Base-by-base conservation (phyloP, 768 basidiomycete genomes). In the Tricholomella constricta region DNA sequence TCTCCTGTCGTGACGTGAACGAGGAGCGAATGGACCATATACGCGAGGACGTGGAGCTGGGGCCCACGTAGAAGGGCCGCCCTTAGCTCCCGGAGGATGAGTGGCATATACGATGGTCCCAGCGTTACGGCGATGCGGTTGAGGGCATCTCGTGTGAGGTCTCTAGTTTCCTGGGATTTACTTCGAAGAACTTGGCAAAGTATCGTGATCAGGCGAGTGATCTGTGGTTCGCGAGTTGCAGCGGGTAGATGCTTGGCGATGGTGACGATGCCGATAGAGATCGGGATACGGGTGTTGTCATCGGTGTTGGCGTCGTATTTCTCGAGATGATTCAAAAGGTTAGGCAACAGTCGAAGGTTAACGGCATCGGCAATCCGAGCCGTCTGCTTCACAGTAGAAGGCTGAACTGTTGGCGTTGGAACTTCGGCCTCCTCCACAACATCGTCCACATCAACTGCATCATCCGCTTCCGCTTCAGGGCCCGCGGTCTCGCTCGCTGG, bases 161-260 rank as follows among this genome's bases (percentile, higher is more conserved):
- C 94, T 53, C 97, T 78, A 1, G 91, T 93, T 60, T 98, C 94
- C 65, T 95, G 93, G 12, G 94, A 94, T 60, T 84, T 88, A 67
- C 93, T 97, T n/a, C 93, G 88, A 35, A 99, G 76, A 32, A 89
- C 86, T 63, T 98, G 96, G 61, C 88, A 85, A 50, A 98, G 80
- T 20, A 89, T 83, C 1, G 93, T 98, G 54, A 98, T 65, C 11
- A 98, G 73, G 23, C 86, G 82, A 0, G 81, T 72, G 20, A 94
- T 79, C 58, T 97, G 93, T 0, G 81, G 73, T 29, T 86, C 80
- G 9, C 85, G 81, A 0, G 75, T 70, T 1, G 76, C 69, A 14
- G 72, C 70, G 0, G 97, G 95, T 23, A 98, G 81, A 63, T 91
- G 83, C 55, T 83, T 76, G 2, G 94, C 89, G 19, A 99, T 84